Conservation (phyloP, 345 rosid genomes). For the Camelina hispida region DNA sequence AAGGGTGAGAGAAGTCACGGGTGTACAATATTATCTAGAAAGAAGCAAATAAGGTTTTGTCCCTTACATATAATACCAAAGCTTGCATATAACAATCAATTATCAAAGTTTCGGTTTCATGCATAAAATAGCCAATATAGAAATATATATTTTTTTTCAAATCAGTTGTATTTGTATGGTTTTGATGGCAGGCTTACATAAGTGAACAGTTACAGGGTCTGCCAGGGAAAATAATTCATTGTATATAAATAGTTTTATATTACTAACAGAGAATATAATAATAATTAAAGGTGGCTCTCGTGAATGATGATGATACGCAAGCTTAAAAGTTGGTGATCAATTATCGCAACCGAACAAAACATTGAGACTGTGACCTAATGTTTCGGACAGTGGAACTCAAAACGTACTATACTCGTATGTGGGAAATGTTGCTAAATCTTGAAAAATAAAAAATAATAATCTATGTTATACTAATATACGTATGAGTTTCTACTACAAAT, state of each 20-base stretch:
- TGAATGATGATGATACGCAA: conserved; percentile 34
- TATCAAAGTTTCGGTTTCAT: conserved; percentile 18
- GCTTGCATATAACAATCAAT: conserved; percentile 3
- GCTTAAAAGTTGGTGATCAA: conserved; percentile 36
- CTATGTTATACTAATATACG: not conserved
- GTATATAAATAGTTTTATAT: not conserved
- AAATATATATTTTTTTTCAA: not conserved
- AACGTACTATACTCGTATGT: conserved; percentile 2
- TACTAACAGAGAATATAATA: conserved; percentile 12
- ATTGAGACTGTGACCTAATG: conserved; percentile 39
- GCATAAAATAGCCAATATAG: conserved; percentile 17
- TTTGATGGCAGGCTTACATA: conserved; percentile 34
- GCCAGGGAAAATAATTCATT: conserved; percentile 8
- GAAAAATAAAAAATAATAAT: not conserved
- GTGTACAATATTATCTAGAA: conserved; percentile 38
- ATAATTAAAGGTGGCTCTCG: conserved; percentile 10
- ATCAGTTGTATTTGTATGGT: conserved; percentile 18
- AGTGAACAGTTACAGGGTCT: conserved; percentile 19
- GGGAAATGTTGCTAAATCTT: conserved; percentile 21
- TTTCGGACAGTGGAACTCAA: conserved; percentile 34
- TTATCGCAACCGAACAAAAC: conserved; percentile 43
- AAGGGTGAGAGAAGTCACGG: conserved; percentile 40
- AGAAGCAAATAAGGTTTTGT: conserved; percentile 45
- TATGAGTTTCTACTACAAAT: not conserved
- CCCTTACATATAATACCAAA: conserved; percentile 43